Conservation (phyloP, 441 rosid species). For the Arabidopsis hybrid region DNA sequence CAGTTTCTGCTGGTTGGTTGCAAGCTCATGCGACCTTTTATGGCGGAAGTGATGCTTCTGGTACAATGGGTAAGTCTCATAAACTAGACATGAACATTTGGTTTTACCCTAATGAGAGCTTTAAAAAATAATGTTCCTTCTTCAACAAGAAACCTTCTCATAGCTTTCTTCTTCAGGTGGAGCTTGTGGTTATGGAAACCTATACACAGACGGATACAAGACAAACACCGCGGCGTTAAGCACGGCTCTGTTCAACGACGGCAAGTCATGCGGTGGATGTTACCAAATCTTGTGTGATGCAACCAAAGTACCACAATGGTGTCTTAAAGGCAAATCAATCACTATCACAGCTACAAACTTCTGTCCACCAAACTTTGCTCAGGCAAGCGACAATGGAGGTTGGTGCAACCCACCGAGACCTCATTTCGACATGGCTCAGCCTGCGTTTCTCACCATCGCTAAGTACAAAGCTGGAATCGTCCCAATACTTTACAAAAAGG, state of each 20-base stretch:
- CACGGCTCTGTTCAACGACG: conserved; percentile 68
- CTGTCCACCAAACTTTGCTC: conserved; percentile 78
- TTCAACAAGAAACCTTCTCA: conserved; percentile 20
- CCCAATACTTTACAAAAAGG: conserved; percentile 62
- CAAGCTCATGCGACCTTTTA: conserved; percentile 81
- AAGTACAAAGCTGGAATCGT: conserved; percentile 66
- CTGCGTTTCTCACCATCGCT: conserved; percentile 74
- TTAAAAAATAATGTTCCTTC: conserved; percentile 11
- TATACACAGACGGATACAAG: conserved; percentile 66
- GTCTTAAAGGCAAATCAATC: conserved; percentile 58
- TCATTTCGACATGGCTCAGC: conserved; percentile 79
- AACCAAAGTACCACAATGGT: conserved; percentile 67
- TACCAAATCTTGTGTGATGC: conserved; percentile 69
- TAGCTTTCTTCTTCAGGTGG: conserved; percentile 53
- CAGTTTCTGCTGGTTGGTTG: conserved; percentile 61
- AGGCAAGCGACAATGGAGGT: conserved; percentile 76
- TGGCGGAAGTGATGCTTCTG: conserved; percentile 77
- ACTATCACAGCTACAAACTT: conserved; percentile 81
- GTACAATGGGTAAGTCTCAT: conserved; percentile 65
- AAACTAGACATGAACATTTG: neutral
- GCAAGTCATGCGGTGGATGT: conserved; percentile 72
- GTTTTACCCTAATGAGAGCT: neutral
- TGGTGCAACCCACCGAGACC: conserved; percentile 86
- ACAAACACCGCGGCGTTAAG: conserved; percentile 69
- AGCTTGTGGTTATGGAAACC: conserved; percentile 86